Evolutionary conservation across 148 eudicot species (phyloP).

Genomic region (Polygonum aviculare): DNA sequence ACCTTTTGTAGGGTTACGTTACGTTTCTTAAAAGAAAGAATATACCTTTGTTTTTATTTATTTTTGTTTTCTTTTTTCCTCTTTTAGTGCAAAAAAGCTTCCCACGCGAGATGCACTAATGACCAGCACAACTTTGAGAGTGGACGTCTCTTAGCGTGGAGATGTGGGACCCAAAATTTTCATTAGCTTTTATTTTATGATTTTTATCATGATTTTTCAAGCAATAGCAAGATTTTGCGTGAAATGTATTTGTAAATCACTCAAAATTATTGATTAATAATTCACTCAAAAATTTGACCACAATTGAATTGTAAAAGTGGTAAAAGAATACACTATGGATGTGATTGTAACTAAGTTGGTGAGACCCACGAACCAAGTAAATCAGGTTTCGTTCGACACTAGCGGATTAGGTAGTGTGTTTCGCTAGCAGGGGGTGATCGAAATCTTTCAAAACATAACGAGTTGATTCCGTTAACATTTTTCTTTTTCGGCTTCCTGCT

Average conservation of each 20-base stretch:
- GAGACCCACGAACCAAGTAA: too few relatives aligned
- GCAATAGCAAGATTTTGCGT: neutral
- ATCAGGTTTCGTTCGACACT: too few relatives aligned
- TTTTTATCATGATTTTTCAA: neutral
- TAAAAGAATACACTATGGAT: neutral
- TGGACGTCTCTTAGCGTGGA: conserved; percentile 9
- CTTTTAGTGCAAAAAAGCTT: conserved; percentile 10
- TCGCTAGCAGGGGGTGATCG: too few relatives aligned
- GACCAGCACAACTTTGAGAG: conserved; percentile 17
- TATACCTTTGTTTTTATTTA: neutral
- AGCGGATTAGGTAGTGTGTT: too few relatives aligned
- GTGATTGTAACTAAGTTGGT: too few relatives aligned
- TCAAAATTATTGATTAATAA: neutral
- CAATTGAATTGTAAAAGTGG: neutral
- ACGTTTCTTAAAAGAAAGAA: neutral
- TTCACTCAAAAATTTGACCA: neutral
- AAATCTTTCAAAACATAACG: too few relatives aligned
- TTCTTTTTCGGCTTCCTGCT: too few relatives aligned
- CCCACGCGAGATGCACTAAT: conserved; percentile 21
- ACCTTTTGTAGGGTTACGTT: neutral
- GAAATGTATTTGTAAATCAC: neutral
- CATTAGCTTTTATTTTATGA: neutral
- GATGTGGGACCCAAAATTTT: neutral
- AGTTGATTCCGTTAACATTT: too few relatives aligned
- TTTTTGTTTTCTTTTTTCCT: neutral